phyloP scores from a whole-genome alignment of 2,329 filamentous ascomycete genomes.

The Fusarium sp. region DNA sequence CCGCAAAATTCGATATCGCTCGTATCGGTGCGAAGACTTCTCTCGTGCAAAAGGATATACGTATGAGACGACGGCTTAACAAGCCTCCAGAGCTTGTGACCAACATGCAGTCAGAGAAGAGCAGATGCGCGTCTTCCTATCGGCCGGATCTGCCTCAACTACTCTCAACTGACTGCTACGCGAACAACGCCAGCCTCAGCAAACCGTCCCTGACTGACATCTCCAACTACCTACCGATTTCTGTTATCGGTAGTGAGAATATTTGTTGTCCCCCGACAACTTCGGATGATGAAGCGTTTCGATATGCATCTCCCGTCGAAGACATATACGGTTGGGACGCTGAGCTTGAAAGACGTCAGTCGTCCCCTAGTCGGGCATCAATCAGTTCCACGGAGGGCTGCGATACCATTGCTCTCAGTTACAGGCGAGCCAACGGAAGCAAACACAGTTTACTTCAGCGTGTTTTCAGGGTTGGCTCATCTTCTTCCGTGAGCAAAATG shows the following conservation, averaged over 20 bases:
- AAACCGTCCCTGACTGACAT: constrained; percentile 49
- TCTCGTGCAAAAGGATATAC: constrained; percentile 45
- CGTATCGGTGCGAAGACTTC: constrained; percentile 32
- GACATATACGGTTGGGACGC: constrained; percentile 70
- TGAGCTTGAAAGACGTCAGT: constrained; percentile 51
- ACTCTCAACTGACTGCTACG: constrained; percentile 15
- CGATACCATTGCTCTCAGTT: constrained; percentile 39
- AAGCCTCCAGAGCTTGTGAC: constrained; percentile 29
- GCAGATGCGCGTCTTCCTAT: constrained; percentile 11
- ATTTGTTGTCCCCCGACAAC: constrained; percentile 24
- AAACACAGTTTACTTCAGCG: constrained; percentile 45
- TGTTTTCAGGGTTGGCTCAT: constrained; percentile 45
- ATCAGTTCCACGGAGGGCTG: constrained; percentile 26
- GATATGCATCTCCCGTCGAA: constrained; percentile 32
- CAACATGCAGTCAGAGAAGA: constrained; percentile 2
- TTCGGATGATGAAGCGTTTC: constrained; percentile 29
- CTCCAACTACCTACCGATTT: constrained; percentile 57
- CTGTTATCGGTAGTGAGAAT: constrained; percentile 40
- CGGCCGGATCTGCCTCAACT: constrained; percentile 9
- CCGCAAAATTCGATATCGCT: constrained; percentile 59
- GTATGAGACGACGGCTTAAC: constrained; percentile 41
- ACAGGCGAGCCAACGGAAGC: constrained; percentile 46
- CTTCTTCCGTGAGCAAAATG: constrained; percentile 35
- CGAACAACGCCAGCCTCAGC: constrained; percentile 9
- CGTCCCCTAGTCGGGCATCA: constrained; percentile 20